Conservation (phyloP, 78 protist genomes). For the Speleostelium caveatum region DNA sequence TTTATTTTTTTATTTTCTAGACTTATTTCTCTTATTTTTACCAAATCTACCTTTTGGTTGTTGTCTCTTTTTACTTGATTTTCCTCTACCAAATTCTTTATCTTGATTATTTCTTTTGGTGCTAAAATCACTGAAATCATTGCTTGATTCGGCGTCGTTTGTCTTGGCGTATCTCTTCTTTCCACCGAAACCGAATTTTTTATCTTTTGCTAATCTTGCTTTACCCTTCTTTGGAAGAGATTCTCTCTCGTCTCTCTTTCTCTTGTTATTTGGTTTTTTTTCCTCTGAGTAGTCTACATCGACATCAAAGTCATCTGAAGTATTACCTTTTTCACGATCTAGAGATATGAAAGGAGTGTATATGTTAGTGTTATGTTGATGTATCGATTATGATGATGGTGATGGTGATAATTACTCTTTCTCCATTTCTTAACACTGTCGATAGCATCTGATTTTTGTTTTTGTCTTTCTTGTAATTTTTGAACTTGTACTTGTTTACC, state of each 20-base stretch:
- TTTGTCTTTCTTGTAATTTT: slow-evolving; percentile 75
- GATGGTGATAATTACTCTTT: slow-evolving; percentile 45
- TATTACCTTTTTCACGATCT: slow-evolving; percentile 73
- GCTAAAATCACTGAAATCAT: slow-evolving; percentile 37
- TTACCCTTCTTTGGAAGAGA: slow-evolving; percentile 30
- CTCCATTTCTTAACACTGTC: slow-evolving; percentile 86
- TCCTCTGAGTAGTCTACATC: slow-evolving; percentile 52
- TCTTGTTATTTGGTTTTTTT: slow-evolving; percentile 5
- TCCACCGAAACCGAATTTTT: slow-evolving; percentile 84
- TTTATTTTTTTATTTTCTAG: neutral
- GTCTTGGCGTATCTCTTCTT: slow-evolving; percentile 61
- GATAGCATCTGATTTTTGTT: slow-evolving; percentile 79
- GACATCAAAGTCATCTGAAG: slow-evolving; percentile 54
- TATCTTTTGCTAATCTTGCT: slow-evolving; percentile 59
- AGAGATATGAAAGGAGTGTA: neutral
- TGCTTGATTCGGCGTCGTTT: slow-evolving; percentile 39
- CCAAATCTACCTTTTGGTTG: slow-evolving; percentile 9
- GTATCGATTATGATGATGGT: neutral
- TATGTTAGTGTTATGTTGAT: neutral
- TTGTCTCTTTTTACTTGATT: slow-evolving; percentile 23
- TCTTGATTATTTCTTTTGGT: slow-evolving; percentile 46
- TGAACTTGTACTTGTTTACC: slow-evolving; percentile 87
- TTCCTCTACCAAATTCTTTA: slow-evolving; percentile 29
- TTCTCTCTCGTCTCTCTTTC: slow-evolving; percentile 54
- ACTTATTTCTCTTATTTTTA: neutral